Conservation (phyloP, 352 stramenopile genomes). For the Elongisporangium anandrum region DNA sequence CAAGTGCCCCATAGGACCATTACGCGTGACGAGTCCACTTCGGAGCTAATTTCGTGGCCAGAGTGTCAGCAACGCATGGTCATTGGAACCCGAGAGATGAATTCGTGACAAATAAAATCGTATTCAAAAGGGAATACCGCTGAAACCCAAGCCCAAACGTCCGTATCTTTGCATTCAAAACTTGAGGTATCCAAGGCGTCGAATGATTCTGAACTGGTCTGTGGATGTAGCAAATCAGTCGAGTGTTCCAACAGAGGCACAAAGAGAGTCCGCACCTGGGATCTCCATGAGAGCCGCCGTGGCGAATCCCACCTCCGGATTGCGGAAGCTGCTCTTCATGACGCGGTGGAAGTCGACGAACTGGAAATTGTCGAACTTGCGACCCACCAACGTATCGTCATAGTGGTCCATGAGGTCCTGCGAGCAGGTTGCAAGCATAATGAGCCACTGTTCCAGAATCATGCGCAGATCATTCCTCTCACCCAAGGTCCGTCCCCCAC, state of each 20-base stretch:
- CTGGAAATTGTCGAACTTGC: slow-evolving; percentile 78
- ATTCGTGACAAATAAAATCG: too few relatives aligned
- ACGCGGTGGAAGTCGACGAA: slow-evolving; percentile 66
- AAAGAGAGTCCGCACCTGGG: slow-evolving; percentile 33
- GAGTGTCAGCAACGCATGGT: not conserved
- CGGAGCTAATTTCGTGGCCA: not conserved
- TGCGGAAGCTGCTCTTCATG: slow-evolving; percentile 36
- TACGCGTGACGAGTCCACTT: not conserved
- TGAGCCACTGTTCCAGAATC: not conserved
- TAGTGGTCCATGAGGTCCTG: slow-evolving; percentile 66
- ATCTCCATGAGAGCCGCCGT: slow-evolving; percentile 66
- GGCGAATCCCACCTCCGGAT: slow-evolving; percentile 61
- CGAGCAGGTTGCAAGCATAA: not conserved
- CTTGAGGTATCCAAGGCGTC: slow-evolving; percentile 24
- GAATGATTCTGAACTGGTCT: slow-evolving; percentile 56
- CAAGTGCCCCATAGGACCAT: not conserved
- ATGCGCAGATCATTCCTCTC: too few relatives aligned
- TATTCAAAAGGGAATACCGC: too few relatives aligned
- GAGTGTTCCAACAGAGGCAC: not conserved
- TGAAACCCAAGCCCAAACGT: too few relatives aligned
- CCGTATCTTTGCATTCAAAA: not conserved
- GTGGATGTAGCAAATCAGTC: not conserved
- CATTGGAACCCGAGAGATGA: too few relatives aligned
- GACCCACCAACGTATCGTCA: slow-evolving; percentile 43
- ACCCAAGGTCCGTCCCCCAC: slow-evolving; percentile 76